These are phyloP conservation scores for Nitzschia putrida DNA, from an alignment of 108 stramenopile species.

Conservation along the genomic window DNA sequence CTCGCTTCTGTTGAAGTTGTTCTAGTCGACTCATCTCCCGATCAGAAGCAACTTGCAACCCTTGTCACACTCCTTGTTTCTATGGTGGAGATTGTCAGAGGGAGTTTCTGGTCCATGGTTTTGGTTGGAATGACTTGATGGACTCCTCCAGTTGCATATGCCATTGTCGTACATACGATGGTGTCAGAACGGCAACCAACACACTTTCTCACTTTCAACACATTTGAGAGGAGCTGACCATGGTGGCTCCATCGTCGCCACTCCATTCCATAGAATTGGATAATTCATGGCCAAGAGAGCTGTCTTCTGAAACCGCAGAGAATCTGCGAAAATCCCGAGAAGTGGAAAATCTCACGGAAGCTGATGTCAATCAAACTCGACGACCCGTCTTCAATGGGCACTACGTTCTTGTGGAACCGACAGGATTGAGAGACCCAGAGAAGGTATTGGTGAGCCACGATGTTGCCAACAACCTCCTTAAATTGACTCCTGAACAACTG, in stretches of 20 bases:
- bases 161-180: too few relatives aligned
- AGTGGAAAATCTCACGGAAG: constrained; percentile 22
- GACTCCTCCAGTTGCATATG: too few relatives aligned
- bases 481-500: constrained; percentile 43
- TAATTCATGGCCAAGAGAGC: constrained; percentile 51
- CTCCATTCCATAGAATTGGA: constrained; percentile 33
- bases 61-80: too few relatives aligned
- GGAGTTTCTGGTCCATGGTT: too few relatives aligned
- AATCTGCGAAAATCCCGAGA: constrained; percentile 39
- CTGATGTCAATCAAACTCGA: constrained; percentile 46
- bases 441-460: constrained; percentile 56
- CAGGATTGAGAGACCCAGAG: constrained; percentile 63
- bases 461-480: constrained; percentile 46
- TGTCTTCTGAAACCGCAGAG: constrained; percentile 50
- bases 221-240: not conserved
- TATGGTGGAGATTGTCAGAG: too few relatives aligned
- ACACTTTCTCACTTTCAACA: too few relatives aligned
- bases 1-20: constrained; percentile 13
- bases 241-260: not conserved
- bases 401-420: constrained; percentile 70
- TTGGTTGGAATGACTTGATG: too few relatives aligned
- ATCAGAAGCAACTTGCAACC: not conserved
- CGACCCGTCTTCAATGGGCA: constrained; percentile 84
- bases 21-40: not conserved
- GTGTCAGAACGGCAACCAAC: too few relatives aligned